A percentile compares a stretch with the other conserved stretches of the same genome.
These are phyloP conservation scores for Pestalotiopsis sp. DNA, from an alignment of 2,329 filamentous ascomycete species.

Conservation along the genomic window DNA sequence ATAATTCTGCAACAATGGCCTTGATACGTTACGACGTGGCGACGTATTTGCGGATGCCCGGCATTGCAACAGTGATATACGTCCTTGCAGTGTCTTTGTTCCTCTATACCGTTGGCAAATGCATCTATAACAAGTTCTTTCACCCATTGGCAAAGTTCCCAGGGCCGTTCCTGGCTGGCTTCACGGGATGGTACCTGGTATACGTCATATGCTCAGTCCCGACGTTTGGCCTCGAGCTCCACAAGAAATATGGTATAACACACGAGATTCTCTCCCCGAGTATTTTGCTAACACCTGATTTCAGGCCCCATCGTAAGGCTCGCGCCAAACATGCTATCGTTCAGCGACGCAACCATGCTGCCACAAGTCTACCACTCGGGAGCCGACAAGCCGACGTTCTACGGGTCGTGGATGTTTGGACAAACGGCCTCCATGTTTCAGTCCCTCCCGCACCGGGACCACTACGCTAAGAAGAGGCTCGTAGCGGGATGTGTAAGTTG, in stretches of 20 bases:
- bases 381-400: slow-evolving; percentile 8
- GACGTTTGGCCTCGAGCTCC: slow-evolving; percentile 4
- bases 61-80: neutral
- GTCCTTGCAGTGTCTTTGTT: neutral
- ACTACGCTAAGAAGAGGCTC: slow-evolving; percentile 9
- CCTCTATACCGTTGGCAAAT: neutral
- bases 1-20: neutral
- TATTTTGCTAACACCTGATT: neutral
- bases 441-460: slow-evolving; percentile 8
- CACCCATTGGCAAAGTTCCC: neutral
- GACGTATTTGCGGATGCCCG: neutral
- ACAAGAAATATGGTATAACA: slow-evolving; percentile 4
- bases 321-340: slow-evolving; percentile 5
- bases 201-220: neutral
- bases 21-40: neutral
- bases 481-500: slow-evolving; percentile 8
- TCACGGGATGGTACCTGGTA: neutral
- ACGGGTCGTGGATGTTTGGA: slow-evolving; percentile 10
- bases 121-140: neutral
- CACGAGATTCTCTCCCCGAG: neutral
- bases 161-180: neutral
- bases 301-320: slow-evolving; percentile 7
- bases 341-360: slow-evolving; percentile 12
- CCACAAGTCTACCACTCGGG: neutral
- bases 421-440: slow-evolving; percentile 11